These are phyloP conservation scores for Beauveria scarabaeidicola DNA, from an alignment of 2,329 filamentous ascomycete species.

Conservation along the genomic window DNA sequence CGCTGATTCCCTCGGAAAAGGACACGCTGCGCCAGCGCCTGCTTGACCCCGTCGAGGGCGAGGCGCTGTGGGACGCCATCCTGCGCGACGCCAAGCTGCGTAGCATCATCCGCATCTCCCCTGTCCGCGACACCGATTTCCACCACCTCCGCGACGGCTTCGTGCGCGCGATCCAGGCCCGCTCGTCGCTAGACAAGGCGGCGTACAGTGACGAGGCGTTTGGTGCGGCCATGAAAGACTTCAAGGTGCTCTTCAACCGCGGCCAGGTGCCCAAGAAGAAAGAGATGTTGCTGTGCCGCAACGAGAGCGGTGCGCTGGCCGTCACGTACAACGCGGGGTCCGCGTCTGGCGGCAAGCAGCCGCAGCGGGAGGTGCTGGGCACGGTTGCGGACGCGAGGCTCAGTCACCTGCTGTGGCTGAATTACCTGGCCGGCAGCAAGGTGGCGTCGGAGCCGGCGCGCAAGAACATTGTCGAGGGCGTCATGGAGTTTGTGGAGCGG, in stretches of 20 bases:
- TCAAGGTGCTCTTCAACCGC: constrained; percentile 74
- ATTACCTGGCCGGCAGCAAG: constrained; percentile 78
- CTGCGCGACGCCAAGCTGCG: constrained; percentile 60
- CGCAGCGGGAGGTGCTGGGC: constrained; percentile 52
- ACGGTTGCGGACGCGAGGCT: constrained; percentile 70
- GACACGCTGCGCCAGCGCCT: constrained; percentile 60
- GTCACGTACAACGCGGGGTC: constrained; percentile 52
- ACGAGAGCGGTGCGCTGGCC: constrained; percentile 55
- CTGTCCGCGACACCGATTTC: constrained; percentile 91
- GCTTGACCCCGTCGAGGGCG: constrained; percentile 59
- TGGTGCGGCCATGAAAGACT: constrained; percentile 62
- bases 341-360: constrained; percentile 47
- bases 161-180: constrained; percentile 72
- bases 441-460: constrained; percentile 80
- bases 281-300: constrained; percentile 65
- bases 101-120: constrained; percentile 74
- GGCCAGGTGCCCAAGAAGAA: constrained; percentile 72
- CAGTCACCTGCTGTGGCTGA: constrained; percentile 75
- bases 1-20: constrained; percentile 75
- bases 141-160: constrained; percentile 86
- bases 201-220: constrained; percentile 65
- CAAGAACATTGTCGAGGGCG: constrained; percentile 73
- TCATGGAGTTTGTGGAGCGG: constrained; percentile 79
- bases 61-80: constrained; percentile 65
- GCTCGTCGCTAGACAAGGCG: constrained; percentile 50